These are phyloP conservation scores for Rhodomyrtus tomentosa DNA, from an alignment of 345 rosid species.

Conservation along the genomic window DNA sequence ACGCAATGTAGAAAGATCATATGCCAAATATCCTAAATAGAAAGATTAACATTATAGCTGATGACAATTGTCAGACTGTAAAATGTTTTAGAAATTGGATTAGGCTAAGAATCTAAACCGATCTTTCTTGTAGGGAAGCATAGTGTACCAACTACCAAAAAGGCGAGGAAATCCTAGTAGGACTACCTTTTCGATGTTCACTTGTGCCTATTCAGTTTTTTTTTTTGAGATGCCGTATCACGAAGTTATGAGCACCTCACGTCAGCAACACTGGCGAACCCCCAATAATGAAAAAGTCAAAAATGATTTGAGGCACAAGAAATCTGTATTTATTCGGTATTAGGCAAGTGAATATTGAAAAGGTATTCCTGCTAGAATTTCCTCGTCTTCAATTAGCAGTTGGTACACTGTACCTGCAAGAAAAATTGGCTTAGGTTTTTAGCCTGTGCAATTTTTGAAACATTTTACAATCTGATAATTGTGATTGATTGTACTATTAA, in stretches of 20 bases:
- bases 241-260: no score
- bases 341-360: no score
- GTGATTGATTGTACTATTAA: no score
- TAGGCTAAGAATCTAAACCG: neutral
- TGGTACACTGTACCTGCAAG: neutral
- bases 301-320: neutral
- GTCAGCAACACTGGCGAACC: no score
- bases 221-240: no score
- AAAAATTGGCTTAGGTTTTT: neutral
- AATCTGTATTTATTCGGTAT: neutral
- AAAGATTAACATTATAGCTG: neutral
- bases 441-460: neutral
- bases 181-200: no score
- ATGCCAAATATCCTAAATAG: neutral
- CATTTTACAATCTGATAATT: neutral
- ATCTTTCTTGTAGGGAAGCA: neutral
- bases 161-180: neutral
- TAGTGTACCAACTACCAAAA: neutral
- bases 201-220: no score
- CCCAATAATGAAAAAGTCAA: neutral
- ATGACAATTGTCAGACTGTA: neutral
- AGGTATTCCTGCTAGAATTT: no score
- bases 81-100: neutral
- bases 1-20: neutral
- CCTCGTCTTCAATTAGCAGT: neutral